Percentiles rank a stretch among this genome's conserved stretches.
phyloP scores from a whole-genome alignment of 139 green algal species.

The Chlamydomonas eustigma region DNA sequence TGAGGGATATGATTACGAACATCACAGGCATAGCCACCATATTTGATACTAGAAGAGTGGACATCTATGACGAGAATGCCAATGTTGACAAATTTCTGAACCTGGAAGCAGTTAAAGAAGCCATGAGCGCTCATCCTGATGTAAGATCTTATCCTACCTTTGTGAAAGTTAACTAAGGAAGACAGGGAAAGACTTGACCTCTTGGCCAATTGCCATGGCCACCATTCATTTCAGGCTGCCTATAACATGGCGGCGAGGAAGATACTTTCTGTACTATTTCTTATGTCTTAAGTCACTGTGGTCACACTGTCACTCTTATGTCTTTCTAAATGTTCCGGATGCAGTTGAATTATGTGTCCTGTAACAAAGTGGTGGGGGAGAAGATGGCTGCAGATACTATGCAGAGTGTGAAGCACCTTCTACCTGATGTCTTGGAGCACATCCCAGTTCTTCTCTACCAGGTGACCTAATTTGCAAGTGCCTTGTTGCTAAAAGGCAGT shows the following conservation, averaged over 20 bases:
- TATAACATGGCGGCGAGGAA: too few species aligned
- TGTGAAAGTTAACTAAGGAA: too few species aligned
- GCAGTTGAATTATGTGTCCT: slow-evolving; percentile 26
- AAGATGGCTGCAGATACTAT: slow-evolving; percentile 58
- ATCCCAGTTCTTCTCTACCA: slow-evolving; percentile 68
- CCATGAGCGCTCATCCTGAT: slow-evolving; percentile 29
- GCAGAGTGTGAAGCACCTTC: slow-evolving; percentile 43
- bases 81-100: slow-evolving; percentile 62
- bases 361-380: slow-evolving; percentile 32
- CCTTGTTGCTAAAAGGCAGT: background rate
- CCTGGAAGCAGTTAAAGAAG: slow-evolving; percentile 45
- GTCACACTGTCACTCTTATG: too few species aligned
- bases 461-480: slow-evolving; percentile 17
- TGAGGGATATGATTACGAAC: slow-evolving; percentile 21
- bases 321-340: too few species aligned
- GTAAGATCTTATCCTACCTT: too few species aligned
- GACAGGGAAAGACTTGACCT: too few species aligned
- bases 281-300: too few species aligned
- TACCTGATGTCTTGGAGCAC: slow-evolving; percentile 52
- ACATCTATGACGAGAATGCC: slow-evolving; percentile 52
- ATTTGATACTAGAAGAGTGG: slow-evolving; percentile 47
- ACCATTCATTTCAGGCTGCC: too few species aligned
- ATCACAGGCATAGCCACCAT: slow-evolving; percentile 49
- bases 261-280: too few species aligned
- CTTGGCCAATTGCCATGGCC: too few species aligned